Conservation (phyloP, 164 flowering plant species). For the Protea cynaroides region DNA sequence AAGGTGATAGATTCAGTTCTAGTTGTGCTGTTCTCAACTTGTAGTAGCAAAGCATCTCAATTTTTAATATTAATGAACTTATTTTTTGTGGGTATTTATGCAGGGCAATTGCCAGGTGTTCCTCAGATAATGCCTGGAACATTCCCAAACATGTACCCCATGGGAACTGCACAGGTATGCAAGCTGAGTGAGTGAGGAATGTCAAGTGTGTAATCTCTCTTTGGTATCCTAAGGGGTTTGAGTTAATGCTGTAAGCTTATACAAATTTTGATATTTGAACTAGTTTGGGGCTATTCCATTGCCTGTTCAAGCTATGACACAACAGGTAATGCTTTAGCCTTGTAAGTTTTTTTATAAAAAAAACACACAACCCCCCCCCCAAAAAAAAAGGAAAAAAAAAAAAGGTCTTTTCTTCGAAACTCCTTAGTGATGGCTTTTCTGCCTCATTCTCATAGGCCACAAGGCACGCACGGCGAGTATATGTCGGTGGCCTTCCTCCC, state of each 20-base stretch:
- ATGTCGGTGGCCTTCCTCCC: slow-evolving; percentile 92
- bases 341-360: too few relatives aligned
- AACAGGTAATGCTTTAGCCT: slow-evolving; percentile 67
- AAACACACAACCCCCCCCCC: too few relatives aligned
- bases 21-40: slow-evolving; percentile 11
- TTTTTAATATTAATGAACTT: slow-evolving; percentile 1
- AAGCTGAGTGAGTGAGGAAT: background rate
- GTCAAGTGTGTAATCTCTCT: background rate
- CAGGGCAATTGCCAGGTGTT: slow-evolving; percentile 47
- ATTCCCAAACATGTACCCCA: slow-evolving; percentile 46
- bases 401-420: background rate
- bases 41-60: slow-evolving; percentile 6
- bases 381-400: too few relatives aligned
- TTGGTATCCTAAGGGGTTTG: background rate
- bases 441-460: slow-evolving; percentile 50
- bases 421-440: background rate
- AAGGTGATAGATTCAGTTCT: slow-evolving; percentile 5
- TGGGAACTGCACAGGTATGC: slow-evolving; percentile 51
- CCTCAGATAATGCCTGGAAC: slow-evolving; percentile 45
- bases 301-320: slow-evolving; percentile 74
- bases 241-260: background rate
- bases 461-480: slow-evolving; percentile 87
- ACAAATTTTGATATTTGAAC: slow-evolving; percentile 7
- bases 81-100: slow-evolving; percentile 11
- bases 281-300: slow-evolving; percentile 52